Evolutionary conservation across 345 rosid species (phyloP).

Genomic region (Alliaria petiolata): DNA sequence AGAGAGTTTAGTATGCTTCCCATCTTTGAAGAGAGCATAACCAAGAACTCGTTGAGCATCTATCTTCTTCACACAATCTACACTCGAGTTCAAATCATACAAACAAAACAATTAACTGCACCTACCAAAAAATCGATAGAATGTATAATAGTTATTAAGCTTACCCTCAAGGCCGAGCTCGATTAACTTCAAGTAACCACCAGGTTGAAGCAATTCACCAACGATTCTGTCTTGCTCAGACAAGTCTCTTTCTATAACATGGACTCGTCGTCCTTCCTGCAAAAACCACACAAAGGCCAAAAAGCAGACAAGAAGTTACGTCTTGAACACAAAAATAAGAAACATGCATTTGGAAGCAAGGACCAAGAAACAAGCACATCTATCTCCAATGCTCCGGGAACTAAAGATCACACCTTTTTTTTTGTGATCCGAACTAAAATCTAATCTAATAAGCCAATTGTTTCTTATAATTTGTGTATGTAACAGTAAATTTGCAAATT

Average conservation of each 20-base stretch:
- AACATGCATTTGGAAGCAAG: background rate
- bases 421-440: background rate
- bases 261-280: constrained; percentile 59
- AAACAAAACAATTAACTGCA: background rate
- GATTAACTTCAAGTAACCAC: constrained; percentile 52
- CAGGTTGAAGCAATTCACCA: constrained; percentile 64
- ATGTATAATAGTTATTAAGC: background rate
- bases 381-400: background rate
- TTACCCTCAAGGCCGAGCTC: constrained; percentile 59
- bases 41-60: constrained; percentile 36
- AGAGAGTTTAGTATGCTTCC: constrained; percentile 21
- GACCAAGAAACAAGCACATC: background rate
- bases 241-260: constrained; percentile 58
- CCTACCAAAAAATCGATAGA: background rate
- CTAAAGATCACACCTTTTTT: constrained; percentile 1
- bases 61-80: constrained; percentile 38
- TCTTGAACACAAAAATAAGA: background rate
- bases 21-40: constrained; percentile 30
- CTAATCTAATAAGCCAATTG: background rate
- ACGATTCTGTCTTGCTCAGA: constrained; percentile 52
- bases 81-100: background rate
- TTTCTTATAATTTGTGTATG: background rate
- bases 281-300: background rate
- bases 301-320: background rate
- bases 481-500: background rate